Evolutionary conservation across 2,329 filamentous ascomycete species (phyloP).

Genomic region (Cadophora sp.): DNA sequence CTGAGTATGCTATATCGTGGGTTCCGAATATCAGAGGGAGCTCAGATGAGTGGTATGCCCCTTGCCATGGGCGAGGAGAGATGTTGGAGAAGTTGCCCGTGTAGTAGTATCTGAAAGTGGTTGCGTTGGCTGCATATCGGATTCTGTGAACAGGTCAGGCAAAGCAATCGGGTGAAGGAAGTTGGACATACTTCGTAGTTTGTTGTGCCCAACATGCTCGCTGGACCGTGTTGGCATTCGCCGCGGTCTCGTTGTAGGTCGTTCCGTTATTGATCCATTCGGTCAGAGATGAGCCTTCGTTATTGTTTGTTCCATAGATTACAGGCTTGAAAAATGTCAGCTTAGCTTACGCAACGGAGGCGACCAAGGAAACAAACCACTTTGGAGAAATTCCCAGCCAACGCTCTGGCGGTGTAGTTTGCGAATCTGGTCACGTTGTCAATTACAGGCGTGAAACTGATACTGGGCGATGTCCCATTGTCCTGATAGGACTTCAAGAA

Average conservation of each 20-base stretch:
- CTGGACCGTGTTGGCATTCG: constrained; percentile 21
- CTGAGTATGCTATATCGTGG: constrained; percentile 20
- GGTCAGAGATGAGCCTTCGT: constrained; percentile 35
- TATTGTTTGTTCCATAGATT: constrained; percentile 41
- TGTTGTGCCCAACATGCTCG: constrained; percentile 19
- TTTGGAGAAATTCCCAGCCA: constrained; percentile 31
- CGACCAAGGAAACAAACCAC: constrained; percentile 6
- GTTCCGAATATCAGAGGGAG: constrained; percentile 45
- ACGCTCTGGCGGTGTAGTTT: constrained; percentile 31
- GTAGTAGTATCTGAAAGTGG: constrained; percentile 45
- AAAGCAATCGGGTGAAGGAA: not conserved
- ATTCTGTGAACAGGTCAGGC: not conserved
- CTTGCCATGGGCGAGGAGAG: constrained; percentile 39
- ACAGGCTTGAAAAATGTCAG: constrained; percentile 31
- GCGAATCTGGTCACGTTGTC: constrained; percentile 33
- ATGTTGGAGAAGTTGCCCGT: constrained; percentile 45
- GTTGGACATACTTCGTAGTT: constrained; percentile 23
- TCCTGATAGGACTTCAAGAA: constrained; percentile 31
- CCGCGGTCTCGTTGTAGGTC: constrained; percentile 18
- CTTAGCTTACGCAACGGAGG: not conserved
- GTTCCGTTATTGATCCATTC: constrained; percentile 31
- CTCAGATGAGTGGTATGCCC: constrained; percentile 46
- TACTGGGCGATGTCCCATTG: constrained; percentile 23
- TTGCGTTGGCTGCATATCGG: constrained; percentile 24
- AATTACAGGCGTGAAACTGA: constrained; percentile 34